Conservation (phyloP, 306 rosid genomes). For the Prunus mume region DNA sequence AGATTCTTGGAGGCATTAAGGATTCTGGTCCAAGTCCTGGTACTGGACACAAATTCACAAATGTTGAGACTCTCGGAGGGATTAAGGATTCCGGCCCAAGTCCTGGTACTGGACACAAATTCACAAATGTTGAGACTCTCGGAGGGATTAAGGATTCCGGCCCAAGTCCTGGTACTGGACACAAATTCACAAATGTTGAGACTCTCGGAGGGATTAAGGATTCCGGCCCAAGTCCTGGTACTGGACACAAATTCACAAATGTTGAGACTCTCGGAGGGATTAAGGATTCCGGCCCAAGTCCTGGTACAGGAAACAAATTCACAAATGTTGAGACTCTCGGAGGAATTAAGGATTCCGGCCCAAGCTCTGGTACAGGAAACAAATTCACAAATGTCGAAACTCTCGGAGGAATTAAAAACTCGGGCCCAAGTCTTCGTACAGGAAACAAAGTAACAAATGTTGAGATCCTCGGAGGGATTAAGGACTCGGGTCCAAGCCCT, state of each 20-base stretch:
- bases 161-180: neutral
- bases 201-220: neutral
- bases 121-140: neutral
- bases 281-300: constrained; percentile 42
- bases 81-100: constrained; percentile 30
- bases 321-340: neutral
- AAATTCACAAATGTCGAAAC: neutral
- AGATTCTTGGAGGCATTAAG: no score
- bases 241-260: neutral
- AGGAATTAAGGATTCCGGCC: neutral
- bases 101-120: constrained; percentile 12
- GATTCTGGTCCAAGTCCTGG: no score
- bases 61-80: neutral
- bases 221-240: neutral
- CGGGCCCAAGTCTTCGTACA: neutral
- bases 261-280: constrained; percentile 30
- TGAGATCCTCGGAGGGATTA: neutral
- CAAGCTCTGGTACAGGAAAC: neutral
- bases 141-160: constrained; percentile 15
- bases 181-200: neutral
- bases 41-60: no score
- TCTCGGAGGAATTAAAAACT: neutral
- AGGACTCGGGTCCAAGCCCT: neutral
- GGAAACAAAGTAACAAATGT: neutral
- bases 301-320: constrained; percentile 23